Evolutionary conservation across 805 yeast genomes (phyloP).

Genomic region (Lipomyces oligophaga): DNA sequence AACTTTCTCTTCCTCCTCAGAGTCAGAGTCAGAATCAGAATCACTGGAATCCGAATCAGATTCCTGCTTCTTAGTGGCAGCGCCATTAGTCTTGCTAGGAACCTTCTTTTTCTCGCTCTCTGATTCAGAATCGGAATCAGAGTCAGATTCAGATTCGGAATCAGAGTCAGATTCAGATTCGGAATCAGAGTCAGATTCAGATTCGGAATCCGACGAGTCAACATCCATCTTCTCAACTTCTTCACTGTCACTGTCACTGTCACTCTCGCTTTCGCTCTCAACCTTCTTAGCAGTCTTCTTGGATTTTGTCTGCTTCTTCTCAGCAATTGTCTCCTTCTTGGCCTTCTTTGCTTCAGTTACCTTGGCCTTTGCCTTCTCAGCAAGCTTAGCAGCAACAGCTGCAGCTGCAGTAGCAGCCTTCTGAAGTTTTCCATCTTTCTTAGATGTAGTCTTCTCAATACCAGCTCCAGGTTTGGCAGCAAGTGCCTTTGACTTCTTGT

Average conservation of each 20-base stretch:
- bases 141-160: slow-evolving; percentile 22
- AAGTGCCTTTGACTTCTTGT: slow-evolving; percentile 18
- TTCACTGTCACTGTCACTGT: slow-evolving; percentile 31
- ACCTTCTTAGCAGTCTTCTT: slow-evolving; percentile 20
- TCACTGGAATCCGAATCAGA: slow-evolving; percentile 35
- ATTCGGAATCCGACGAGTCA: too few species aligned
- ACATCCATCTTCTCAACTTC: slow-evolving; percentile 37
- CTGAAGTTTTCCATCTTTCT: slow-evolving; percentile 16
- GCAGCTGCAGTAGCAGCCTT: slow-evolving; percentile 31
- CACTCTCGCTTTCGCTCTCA: slow-evolving; percentile 28
- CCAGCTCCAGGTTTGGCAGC: slow-evolving; percentile 27
- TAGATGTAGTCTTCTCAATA: slow-evolving; percentile 35
- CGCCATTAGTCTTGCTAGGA: slow-evolving; percentile 13
- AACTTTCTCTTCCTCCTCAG: slow-evolving; percentile 35
- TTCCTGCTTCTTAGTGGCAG: neutral
- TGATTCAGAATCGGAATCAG: slow-evolving; percentile 31
- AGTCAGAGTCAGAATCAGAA: slow-evolving; percentile 34
- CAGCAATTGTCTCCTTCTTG: slow-evolving; percentile 13
- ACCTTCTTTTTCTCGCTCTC: slow-evolving; percentile 35
- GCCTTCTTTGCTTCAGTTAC: slow-evolving; percentile 27
- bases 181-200: slow-evolving; percentile 30
- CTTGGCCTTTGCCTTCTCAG: slow-evolving; percentile 35
- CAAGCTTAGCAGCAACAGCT: slow-evolving; percentile 36
- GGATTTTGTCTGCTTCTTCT: slow-evolving; percentile 31
- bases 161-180: slow-evolving; percentile 7